Evolutionary conservation across 1,284 basidiomycete genomes (phyloP).

Genomic region (Apiotrichum akiyoshidainum): DNA sequence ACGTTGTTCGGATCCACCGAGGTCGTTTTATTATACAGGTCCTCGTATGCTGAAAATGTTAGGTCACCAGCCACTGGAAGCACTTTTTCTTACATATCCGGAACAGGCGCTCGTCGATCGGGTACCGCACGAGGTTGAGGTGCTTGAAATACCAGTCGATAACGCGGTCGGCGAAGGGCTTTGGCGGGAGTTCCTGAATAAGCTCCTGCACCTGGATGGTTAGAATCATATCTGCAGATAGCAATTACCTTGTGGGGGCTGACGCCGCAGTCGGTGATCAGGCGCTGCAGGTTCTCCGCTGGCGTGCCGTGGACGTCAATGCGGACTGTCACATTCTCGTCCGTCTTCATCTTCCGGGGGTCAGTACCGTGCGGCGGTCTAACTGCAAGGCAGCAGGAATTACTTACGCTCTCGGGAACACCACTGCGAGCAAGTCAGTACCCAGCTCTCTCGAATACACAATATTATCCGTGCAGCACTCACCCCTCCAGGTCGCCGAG

Average conservation of each 20-base stretch:
- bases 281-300: conserved; percentile 56
- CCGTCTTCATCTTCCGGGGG: conserved; percentile 32
- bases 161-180: conserved; percentile 64
- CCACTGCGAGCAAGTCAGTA: conserved; percentile 17
- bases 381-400: background rate
- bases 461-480: conserved; percentile 4
- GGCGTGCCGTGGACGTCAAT: conserved; percentile 48
- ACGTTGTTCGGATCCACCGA: conserved; percentile 76
- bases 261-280: conserved; percentile 86
- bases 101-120: conserved; percentile 82
- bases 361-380: background rate
- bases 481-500: conserved; percentile 46
- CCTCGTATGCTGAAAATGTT: conserved; percentile 60
- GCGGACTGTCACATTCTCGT: conserved; percentile 46
- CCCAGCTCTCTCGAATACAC: background rate
- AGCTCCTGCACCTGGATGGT: conserved; percentile 65
- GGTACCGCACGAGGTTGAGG: conserved; percentile 93
- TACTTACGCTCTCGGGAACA: conserved; percentile 28
- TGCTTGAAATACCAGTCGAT: conserved; percentile 51
- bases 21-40: conserved; percentile 70
- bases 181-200: conserved; percentile 79
- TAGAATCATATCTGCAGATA: background rate
- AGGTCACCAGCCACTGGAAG: background rate
- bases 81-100: conserved; percentile 53
- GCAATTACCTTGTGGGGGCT: conserved; percentile 67